These are phyloP conservation scores for Geopyxis carbonaria DNA, from an alignment of 495 filamentous ascomycete species.

Conservation along the genomic window DNA sequence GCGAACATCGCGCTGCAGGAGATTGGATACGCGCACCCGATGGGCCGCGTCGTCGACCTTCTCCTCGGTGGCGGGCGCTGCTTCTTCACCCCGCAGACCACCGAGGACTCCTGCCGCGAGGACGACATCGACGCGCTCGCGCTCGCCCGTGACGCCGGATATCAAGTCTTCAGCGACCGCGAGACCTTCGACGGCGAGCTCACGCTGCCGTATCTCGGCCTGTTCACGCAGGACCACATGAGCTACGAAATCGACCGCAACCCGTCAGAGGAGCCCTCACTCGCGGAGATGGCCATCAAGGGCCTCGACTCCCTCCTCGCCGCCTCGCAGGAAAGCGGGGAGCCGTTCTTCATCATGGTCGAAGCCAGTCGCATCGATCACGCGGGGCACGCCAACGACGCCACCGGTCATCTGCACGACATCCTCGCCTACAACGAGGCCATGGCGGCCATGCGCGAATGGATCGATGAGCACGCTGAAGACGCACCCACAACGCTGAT, in stretches of 20 bases:
- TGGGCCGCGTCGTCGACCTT: slow-evolving; percentile 26
- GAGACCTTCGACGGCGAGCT: slow-evolving; percentile 21
- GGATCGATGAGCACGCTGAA: slow-evolving; percentile 25
- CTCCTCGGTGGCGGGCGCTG: slow-evolving; percentile 27
- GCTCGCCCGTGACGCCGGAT: slow-evolving; percentile 24
- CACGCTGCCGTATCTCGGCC: slow-evolving; percentile 25
- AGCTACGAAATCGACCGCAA: slow-evolving; percentile 27
- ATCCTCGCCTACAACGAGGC: slow-evolving; percentile 26
- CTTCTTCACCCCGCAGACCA: slow-evolving; percentile 26
- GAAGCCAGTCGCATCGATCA: slow-evolving; percentile 30
- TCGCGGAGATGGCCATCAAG: slow-evolving; percentile 26
- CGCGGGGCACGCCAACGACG: slow-evolving; percentile 27
- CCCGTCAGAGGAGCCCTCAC: slow-evolving; percentile 20
- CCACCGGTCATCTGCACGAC: slow-evolving; percentile 27
- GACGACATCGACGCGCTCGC: slow-evolving; percentile 25
- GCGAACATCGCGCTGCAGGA: slow-evolving; percentile 26
- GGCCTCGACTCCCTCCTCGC: slow-evolving; percentile 24
- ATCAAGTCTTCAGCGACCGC: slow-evolving; percentile 23
- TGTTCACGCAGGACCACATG: slow-evolving; percentile 26
- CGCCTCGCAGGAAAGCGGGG: slow-evolving; percentile 22
- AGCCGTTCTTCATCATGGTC: slow-evolving; percentile 28
- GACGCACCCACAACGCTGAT: slow-evolving; percentile 24
- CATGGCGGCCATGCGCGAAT: slow-evolving; percentile 23
- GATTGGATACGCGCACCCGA: slow-evolving; percentile 23
- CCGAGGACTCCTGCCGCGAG: slow-evolving; percentile 21